Base-by-base conservation (phyloP, 371 early-diverging fungal species). In the Syncephalastrum sp. region DNA sequence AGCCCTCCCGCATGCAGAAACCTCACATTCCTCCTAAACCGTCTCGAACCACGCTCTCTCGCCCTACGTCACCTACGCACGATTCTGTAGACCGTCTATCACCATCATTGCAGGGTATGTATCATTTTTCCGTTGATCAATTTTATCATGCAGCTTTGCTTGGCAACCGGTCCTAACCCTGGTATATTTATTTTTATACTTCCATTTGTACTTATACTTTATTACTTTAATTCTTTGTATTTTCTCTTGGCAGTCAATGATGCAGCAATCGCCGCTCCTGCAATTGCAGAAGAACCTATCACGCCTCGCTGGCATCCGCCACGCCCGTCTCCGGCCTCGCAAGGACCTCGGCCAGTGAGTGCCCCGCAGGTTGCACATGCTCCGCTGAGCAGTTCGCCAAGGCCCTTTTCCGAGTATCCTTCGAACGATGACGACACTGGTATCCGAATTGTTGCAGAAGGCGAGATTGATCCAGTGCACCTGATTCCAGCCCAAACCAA, bases 401-500 rank as follows among this genome's bases (percentile, higher is more conserved):
- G 50, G 10, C 58, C 58, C 13, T 44, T 24, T 52, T 58, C 50
- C 46, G 52, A 51, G 33, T 58, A 58, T 46, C 45, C 58, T 16
- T 38, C 47, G 5, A 29, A 4, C 17, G 23, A 51, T 38, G 27
- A 24, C 5, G 27, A 15, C 15, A 14, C 17, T 33, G 21, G 6
- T 17, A 23, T 44, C 50, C 16, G 38, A 38, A 58, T 51, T 46
- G 51, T 42, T 1, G 51, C 45, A 12, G 73, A 72, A n/a, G 79
- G 71, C 4, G 66, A 68, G 42, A 50, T 77, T 2, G 80, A 79
- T 43, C 77, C 80, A 1, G 68, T 65, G n/a, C 66, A 74, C 24
- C 64, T 79, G 2, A 75, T 69, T 13, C 77, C 80, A 2, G 80
- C 80, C 5, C 80, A 79, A 51, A 76, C 77, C 8, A 79, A 72